Conservation (phyloP, 1,284 basidiomycete species). For the Fomes fomentarius region DNA sequence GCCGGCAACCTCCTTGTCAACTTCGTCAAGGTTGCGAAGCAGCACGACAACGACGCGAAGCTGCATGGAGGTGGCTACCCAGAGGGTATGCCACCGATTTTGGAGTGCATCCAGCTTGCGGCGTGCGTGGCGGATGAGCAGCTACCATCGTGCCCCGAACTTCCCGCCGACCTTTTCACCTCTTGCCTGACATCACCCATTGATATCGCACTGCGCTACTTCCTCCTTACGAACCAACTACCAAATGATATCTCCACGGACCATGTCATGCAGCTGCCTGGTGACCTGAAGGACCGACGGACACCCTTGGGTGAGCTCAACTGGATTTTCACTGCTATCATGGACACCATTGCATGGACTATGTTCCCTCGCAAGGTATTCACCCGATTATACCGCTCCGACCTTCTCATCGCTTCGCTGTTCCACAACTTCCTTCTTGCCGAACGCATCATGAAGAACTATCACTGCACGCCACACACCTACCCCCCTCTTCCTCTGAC, state of each 20-base stretch:
- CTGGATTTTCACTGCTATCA: conserved; percentile 99
- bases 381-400: conserved; percentile 93
- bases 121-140: conserved; percentile 93
- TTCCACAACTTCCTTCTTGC: conserved; percentile 98
- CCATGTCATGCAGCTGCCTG: conserved; percentile 95
- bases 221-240: conserved; percentile 88
- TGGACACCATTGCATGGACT: conserved; percentile 99
- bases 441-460: conserved; percentile 98
- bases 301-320: conserved; percentile 97
- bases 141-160: conserved; percentile 93
- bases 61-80: conserved; percentile 61
- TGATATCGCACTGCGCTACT: conserved; percentile 95
- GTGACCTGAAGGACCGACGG: conserved; percentile 93
- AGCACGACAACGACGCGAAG: conserved; percentile 81
- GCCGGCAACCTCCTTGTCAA: conserved; percentile 93
- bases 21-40: conserved; percentile 87
- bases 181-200: conserved; percentile 98
- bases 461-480: conserved; percentile 96
- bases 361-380: conserved; percentile 94
- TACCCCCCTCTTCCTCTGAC: conserved; percentile 91
- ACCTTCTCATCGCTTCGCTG: conserved; percentile 93
- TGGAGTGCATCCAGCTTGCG: conserved; percentile 93
- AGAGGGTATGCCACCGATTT: conserved; percentile 73
- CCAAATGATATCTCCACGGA: conserved; percentile 81
- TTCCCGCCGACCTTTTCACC: conserved; percentile 97